Conservation (phyloP, 768 basidiomycete species). For the Suillus luteus region DNA sequence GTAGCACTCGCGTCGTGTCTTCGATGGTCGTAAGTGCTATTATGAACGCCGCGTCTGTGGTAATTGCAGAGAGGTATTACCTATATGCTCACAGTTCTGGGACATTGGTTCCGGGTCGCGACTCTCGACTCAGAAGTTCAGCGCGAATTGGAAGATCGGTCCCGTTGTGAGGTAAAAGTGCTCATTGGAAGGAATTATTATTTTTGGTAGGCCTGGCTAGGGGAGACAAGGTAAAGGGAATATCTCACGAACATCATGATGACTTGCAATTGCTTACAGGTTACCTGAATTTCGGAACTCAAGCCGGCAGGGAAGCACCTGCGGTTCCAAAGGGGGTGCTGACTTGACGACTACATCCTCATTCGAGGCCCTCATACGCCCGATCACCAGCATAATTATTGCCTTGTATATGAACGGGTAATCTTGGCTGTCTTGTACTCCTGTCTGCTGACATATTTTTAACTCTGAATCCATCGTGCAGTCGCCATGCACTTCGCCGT, state of each 20-base stretch:
- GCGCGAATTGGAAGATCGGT: background rate
- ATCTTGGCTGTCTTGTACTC: background rate
- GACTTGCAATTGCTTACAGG: background rate
- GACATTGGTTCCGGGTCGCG: background rate
- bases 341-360: background rate
- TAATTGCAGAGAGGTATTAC: background rate
- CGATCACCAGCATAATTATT: background rate
- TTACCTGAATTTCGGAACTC: background rate
- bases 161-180: background rate
- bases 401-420: background rate
- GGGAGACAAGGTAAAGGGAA: background rate
- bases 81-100: background rate
- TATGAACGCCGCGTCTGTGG: background rate
- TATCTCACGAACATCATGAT: background rate
- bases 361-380: background rate
- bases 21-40: conserved; percentile 1
- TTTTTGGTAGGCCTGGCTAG: background rate
- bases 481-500: background rate
- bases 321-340: no score
- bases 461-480: conserved; percentile 1
- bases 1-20: conserved; percentile 7
- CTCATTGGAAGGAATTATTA: background rate
- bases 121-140: background rate
- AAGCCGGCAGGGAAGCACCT: background rate
- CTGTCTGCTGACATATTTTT: background rate